A percentile compares a stretch with the other conserved stretches of the same genome.
phyloP scores from a whole-genome alignment of 2,329 filamentous ascomycete genomes.

The Penicillium paneum region DNA sequence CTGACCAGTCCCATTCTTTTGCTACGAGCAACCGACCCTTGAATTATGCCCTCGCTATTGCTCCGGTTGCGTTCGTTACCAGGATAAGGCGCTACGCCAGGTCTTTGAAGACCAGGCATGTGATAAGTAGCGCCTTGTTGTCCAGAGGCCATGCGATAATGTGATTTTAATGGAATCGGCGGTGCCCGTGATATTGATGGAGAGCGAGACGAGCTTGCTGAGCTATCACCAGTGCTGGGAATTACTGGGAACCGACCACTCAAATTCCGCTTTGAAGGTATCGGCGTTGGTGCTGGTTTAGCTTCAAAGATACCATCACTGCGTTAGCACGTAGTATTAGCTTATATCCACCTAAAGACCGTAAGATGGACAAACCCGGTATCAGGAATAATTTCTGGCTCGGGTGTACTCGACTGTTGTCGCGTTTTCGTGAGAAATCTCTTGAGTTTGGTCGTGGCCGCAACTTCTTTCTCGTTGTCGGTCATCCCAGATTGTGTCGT shows the following conservation, averaged over 20 bases:
- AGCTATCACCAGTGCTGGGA: conserved; percentile 50
- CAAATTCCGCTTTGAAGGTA: conserved; percentile 48
- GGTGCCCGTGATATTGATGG: conserved; percentile 66
- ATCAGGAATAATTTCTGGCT: conserved; percentile 49
- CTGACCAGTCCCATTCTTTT: conserved; percentile 61
- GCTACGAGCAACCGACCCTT: conserved; percentile 47
- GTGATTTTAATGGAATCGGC: conserved; percentile 75
- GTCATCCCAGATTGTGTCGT: conserved; percentile 54
- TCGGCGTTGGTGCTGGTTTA: conserved; percentile 64
- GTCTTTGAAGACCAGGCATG: conserved; percentile 57
- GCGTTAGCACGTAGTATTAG: conserved; percentile 24
- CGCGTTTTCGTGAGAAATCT: conserved; percentile 51
- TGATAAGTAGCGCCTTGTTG: conserved; percentile 36
- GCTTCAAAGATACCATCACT: conserved; percentile 75
- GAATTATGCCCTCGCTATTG: conserved; percentile 60
- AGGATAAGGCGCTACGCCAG: conserved; percentile 67
- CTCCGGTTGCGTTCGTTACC: conserved; percentile 60
- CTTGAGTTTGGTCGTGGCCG: conserved; percentile 60
- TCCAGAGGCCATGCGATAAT: conserved; percentile 61
- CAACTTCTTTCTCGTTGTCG: conserved; percentile 59
- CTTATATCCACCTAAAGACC: conserved; percentile 7
- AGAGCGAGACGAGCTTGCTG: conserved; percentile 66
- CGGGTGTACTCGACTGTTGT: conserved; percentile 38
- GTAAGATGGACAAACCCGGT: conserved; percentile 31
- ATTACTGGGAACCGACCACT: conserved; percentile 60